These are phyloP conservation scores for Amphichorda felina DNA, from an alignment of 2,329 filamentous ascomycete genomes.

Conservation along the genomic window DNA sequence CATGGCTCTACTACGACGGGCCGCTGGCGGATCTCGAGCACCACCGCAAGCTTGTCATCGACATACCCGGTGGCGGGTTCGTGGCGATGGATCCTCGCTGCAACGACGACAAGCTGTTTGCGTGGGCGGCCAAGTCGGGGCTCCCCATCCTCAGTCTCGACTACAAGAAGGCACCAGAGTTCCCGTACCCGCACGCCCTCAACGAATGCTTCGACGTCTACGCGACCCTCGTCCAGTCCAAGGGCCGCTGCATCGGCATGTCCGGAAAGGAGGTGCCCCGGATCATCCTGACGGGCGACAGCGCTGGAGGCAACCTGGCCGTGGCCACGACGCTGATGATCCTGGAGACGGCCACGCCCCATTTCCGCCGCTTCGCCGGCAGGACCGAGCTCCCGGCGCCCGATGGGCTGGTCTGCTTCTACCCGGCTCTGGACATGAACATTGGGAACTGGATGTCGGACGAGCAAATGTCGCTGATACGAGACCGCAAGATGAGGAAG, in stretches of 20 bases:
- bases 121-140: slow-evolving; percentile 82
- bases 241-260: slow-evolving; percentile 30
- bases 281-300: slow-evolving; percentile 34
- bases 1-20: slow-evolving; percentile 92
- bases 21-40: slow-evolving; percentile 65
- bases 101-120: slow-evolving; percentile 86
- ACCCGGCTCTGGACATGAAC: slow-evolving; percentile 90
- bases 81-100: slow-evolving; percentile 94
- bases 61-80: slow-evolving; percentile 89
- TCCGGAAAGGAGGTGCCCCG: slow-evolving; percentile 23
- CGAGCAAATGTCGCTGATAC: slow-evolving; percentile 90
- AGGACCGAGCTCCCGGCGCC: slow-evolving; percentile 56
- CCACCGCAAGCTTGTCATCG: slow-evolving; percentile 69
- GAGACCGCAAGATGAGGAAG: slow-evolving; percentile 65
- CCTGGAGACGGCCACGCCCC: slow-evolving; percentile 54
- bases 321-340: slow-evolving; percentile 79
- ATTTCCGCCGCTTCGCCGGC: slow-evolving; percentile 14
- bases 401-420: slow-evolving; percentile 73
- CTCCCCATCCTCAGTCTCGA: slow-evolving; percentile 86
- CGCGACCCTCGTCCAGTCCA: slow-evolving; percentile 21
- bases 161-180: slow-evolving; percentile 50
- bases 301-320: slow-evolving; percentile 35
- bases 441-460: slow-evolving; percentile 99
- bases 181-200: slow-evolving; percentile 33
- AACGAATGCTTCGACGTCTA: slow-evolving; percentile 39